These are phyloP conservation scores for Monosporascus ibericus DNA, from an alignment of 2,329 filamentous ascomycete species.

Conservation along the genomic window DNA sequence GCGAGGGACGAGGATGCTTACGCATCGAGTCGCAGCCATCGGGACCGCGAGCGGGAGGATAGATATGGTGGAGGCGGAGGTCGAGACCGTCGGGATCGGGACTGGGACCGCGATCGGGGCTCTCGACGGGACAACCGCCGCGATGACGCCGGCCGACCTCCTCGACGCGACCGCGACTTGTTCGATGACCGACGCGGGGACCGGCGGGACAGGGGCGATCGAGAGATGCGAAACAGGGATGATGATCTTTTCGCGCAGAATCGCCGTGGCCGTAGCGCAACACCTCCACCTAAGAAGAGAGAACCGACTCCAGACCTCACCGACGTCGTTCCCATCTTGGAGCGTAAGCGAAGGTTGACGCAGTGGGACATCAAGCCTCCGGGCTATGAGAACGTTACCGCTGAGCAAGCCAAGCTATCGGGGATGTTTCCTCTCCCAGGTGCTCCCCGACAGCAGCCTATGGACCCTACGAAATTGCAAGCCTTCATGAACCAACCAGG, in stretches of 20 bases:
- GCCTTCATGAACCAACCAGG: conserved; percentile 91
- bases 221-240: conserved; percentile 39
- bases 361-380: conserved; percentile 99
- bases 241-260: conserved; percentile 44
- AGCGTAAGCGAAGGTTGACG: conserved; percentile 86
- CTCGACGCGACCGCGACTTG: conserved; percentile 50
- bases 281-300: conserved; percentile 79
- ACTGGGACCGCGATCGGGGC: conserved; percentile 60
- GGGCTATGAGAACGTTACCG: conserved; percentile 95
- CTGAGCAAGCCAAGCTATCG: conserved; percentile 96
- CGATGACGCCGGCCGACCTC: conserved; percentile 53
- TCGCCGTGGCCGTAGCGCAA: conserved; percentile 66
- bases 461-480: conserved; percentile 90
- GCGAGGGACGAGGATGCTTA: conserved; percentile 65
- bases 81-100: conserved; percentile 38
- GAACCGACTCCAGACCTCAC: conserved; percentile 95
- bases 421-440: conserved; percentile 98
- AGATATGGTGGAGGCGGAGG: conserved; percentile 68
- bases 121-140: conserved; percentile 37
- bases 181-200: conserved; percentile 54
- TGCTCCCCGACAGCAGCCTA: conserved; percentile 86
- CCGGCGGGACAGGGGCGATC: conserved; percentile 33
- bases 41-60: conserved; percentile 90
- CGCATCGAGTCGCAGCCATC: conserved; percentile 85
- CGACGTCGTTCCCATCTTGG: conserved; percentile 71